Evolutionary conservation across 331 rosid genomes (phyloP).

Genomic region (Rosa hybrid): DNA sequence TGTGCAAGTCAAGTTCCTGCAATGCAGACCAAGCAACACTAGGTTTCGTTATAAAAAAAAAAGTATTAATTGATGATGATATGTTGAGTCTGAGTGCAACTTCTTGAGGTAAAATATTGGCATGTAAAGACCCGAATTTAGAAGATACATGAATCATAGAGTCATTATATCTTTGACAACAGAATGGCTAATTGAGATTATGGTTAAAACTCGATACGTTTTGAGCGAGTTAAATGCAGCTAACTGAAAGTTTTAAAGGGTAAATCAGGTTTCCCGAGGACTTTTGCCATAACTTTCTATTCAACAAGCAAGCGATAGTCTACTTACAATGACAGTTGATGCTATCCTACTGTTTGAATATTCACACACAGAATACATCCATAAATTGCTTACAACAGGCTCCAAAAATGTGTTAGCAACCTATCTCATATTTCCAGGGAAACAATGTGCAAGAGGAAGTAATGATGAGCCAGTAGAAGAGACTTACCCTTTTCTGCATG

Average conservation of each 20-base stretch:
- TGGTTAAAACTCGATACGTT: no score
- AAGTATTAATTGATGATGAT: background rate
- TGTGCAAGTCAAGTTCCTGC: slow-evolving; percentile 96
- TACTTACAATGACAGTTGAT: no score
- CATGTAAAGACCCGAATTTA: background rate
- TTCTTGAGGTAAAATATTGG: background rate
- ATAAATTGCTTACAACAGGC: background rate
- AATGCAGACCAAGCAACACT: slow-evolving; percentile 4
- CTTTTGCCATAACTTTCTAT: no score
- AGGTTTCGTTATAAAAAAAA: background rate
- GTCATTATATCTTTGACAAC: background rate
- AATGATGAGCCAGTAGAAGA: background rate
- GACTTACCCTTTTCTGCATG: slow-evolving; percentile 90
- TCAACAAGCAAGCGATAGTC: no score
- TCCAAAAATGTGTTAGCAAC: no score
- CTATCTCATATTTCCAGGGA: background rate
- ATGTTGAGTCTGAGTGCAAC: background rate
- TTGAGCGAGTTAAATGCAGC: background rate
- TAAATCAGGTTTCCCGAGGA: no score
- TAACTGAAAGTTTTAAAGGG: background rate
- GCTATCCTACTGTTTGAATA: no score
- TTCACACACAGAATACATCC: background rate
- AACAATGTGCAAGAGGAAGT: background rate
- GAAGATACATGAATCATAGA: background rate
- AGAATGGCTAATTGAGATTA: background rate